A percentile compares a stretch with the other conserved stretches of the same genome.
phyloP scores from a whole-genome alignment of 257 asterid genomes.

The Jasminum sambac region DNA sequence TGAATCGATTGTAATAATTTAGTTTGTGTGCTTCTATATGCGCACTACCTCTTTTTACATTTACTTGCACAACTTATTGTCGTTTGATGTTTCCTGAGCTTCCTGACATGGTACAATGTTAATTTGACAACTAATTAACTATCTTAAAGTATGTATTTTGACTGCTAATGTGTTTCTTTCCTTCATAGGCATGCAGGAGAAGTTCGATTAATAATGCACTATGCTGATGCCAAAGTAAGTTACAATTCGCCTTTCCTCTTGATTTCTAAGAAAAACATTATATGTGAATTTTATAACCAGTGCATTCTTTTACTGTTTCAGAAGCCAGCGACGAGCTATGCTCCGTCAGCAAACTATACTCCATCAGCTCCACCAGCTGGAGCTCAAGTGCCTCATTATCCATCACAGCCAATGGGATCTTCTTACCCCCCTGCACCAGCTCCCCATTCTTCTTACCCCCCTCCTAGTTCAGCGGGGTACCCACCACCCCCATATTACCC shows the following conservation, averaged over 20 bases:
- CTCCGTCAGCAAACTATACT: slow-evolving; percentile 40
- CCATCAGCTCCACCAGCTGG: slow-evolving; percentile 41
- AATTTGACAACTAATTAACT: neutral
- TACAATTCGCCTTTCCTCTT: neutral
- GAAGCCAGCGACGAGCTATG: slow-evolving; percentile 41
- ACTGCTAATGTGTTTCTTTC: slow-evolving; percentile 8
- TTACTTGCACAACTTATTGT: neutral
- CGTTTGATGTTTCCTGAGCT: neutral
- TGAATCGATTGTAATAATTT: neutral
- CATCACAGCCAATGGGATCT: slow-evolving; percentile 27
- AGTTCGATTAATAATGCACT: slow-evolving; percentile 48
- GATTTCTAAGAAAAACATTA: neutral
- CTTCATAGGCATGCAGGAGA: slow-evolving; percentile 49
- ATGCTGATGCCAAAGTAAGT: slow-evolving; percentile 44
- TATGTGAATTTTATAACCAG: neutral
- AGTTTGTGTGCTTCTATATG: neutral
- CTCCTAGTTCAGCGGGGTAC: slow-evolving; percentile 33
- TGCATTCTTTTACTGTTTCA: slow-evolving; percentile 25
- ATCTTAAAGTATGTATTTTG: neutral
- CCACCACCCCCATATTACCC: slow-evolving; percentile 31
- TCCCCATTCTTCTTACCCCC: slow-evolving; percentile 35
- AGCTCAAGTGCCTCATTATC: slow-evolving; percentile 27
- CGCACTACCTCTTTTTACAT: neutral
- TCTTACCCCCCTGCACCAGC: slow-evolving; percentile 35
- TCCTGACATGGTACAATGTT: neutral